Evolutionary conservation across 805 yeast species (phyloP), one percentile per base, ranked within the genome.

Genomic region (Metschnikowia lochheadii): DNA sequence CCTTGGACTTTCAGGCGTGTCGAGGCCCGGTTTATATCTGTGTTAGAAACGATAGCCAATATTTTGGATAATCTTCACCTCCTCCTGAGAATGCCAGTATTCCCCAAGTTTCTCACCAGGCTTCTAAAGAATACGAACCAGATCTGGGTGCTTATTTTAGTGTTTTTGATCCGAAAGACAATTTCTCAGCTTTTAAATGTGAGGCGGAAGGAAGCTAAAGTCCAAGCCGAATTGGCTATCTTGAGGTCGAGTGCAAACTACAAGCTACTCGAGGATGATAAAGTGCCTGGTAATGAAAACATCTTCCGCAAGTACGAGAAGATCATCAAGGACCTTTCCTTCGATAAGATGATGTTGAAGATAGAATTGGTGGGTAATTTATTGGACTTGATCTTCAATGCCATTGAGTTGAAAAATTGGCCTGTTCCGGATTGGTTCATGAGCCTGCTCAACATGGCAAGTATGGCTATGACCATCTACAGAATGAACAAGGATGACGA

Each of bases 401-500:
- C 67, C 42, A 71, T 73, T 46, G 78, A 73, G 54, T 59, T 69
- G 15, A 68, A 67, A 43, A 65, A 65, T 3, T 39, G 70, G 29
- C 60, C 60, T 2, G 69, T 73, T 7, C 77, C 77, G 3, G 69
- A 66, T 36, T 72, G 77, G 76, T 60, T 72, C 44, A 71, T 73
- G 77, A 66, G 63, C 51, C 50, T 60, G 8, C 65, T 73, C 60
- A 73, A 72, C 52, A 60, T 68, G 46, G 67, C 75, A 17, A 70
- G 76, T 53, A 73, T 73, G 77, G 64, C 62, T 48, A 73, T 73
- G 78, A 70, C 77, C n/a, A 60, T 73, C 42, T 73, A 73, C 66
- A 70, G 78, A 63, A 73, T 73, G 78, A 73, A 73, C 61, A 73
- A 73, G 59, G 77, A 73, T 52, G 77, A 73, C 52, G 78, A 73